phyloP scores from a whole-genome alignment of 768 basidiomycete genomes.

The Myochromella boudieri region DNA sequence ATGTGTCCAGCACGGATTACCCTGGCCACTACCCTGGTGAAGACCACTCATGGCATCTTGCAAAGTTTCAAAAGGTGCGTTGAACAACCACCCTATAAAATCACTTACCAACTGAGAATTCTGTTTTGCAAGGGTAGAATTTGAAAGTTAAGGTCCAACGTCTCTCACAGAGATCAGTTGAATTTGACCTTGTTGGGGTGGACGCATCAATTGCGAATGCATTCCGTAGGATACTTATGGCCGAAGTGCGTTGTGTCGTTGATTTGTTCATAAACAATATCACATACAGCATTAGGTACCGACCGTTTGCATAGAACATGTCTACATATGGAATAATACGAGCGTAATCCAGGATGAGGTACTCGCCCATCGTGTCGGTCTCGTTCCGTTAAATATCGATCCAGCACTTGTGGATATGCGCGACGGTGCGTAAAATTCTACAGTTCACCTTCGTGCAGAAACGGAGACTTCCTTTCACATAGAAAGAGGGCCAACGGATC shows the following conservation, averaged over 20 bases:
- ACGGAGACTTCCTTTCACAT: conserved; percentile 20
- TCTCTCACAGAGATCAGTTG: conserved; percentile 80
- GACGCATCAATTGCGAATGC: conserved; percentile 97
- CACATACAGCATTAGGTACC: conserved; percentile 80
- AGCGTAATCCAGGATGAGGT: conserved; percentile 94
- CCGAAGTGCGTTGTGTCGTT: conserved; percentile 63
- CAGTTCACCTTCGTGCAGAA: not conserved
- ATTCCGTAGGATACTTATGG: conserved; percentile 86
- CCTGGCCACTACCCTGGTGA: conserved; percentile 88
- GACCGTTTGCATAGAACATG: conserved; percentile 85
- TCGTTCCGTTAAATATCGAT: conserved; percentile 87
- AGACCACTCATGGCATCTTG: conserved; percentile 82
- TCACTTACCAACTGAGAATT: conserved; percentile 17
- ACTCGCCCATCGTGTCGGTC: conserved; percentile 86
- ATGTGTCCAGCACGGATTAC: conserved; percentile 88
- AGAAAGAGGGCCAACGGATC: conserved; percentile 71
- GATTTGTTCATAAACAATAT: not conserved
- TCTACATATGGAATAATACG: conserved; percentile 94
- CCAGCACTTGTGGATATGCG: conserved; percentile 69
- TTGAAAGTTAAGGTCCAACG: conserved; percentile 74
- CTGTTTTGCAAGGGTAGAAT: conserved; percentile 53
- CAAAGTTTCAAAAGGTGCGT: conserved; percentile 74
- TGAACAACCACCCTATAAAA: too few species aligned
- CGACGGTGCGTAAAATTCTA: conserved; percentile 24
- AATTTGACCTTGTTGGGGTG: conserved; percentile 94